A percentile compares a stretch with the other conserved stretches of the same genome.
Evolutionary conservation across 768 basidiomycete genomes (phyloP).

Genomic region (Heimioporus sp.): DNA sequence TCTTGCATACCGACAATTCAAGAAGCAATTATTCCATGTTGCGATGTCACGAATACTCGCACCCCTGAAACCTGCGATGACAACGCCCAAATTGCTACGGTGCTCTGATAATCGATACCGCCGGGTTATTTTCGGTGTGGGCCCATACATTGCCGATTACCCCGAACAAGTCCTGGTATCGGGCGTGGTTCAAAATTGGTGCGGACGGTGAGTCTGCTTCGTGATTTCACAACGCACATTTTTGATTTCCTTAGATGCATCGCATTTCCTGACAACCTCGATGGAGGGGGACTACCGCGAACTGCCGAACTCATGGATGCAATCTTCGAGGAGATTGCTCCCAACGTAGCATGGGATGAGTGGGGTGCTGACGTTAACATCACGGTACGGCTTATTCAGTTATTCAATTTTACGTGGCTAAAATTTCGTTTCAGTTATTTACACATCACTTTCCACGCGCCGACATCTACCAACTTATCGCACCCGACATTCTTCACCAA

Average conservation of each 20-base stretch:
- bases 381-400: neutral
- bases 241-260: neutral
- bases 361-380: neutral
- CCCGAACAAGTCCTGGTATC: constrained; percentile 32
- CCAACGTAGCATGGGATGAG: neutral
- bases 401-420: too few relatives aligned
- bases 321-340: neutral
- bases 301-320: neutral
- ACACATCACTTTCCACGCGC: too few relatives aligned
- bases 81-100: constrained; percentile 15
- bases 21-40: constrained; percentile 32
- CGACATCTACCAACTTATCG: too few relatives aligned
- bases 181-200: constrained; percentile 4
- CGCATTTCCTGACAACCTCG: neutral
- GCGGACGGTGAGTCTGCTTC: neutral
- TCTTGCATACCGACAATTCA: constrained; percentile 26
- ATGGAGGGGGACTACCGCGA: neutral
- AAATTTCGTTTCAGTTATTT: constrained; percentile 2
- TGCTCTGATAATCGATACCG: constrained; percentile 25
- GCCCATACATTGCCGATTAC: constrained; percentile 41
- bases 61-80: constrained; percentile 22
- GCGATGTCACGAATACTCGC: constrained; percentile 14
- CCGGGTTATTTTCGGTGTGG: constrained; percentile 26
- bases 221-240: too few relatives aligned
- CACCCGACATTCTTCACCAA: too few relatives aligned